Evolutionary conservation across 805 yeast species (phyloP), one percentile per base, ranked within the genome.

Genomic region (Candida coleopterorum): DNA sequence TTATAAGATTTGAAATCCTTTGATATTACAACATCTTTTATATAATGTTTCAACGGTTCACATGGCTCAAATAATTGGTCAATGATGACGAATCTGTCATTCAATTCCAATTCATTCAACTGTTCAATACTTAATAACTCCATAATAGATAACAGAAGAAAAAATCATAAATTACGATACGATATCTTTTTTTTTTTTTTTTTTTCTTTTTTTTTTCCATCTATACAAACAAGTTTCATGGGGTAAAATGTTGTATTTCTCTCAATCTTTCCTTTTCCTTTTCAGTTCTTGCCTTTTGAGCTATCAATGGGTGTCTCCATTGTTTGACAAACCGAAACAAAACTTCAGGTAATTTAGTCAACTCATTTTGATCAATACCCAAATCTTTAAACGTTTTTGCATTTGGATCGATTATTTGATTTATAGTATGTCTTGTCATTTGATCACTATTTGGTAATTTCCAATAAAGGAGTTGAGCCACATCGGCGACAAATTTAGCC

Each of bases 371-470:
- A 7, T 14, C 15, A 53, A 86, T 77, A 30, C 85, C 93, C 49
- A 85, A 72, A 53, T 85, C 93, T 23, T 62, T 64, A 58, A 81
- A 85, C 11, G 82, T 75, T 51, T 70, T 66, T 18, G 86, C 87
- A 11, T 56, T 53, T 21, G 74, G 70, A 52, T 79, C 84, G 42
- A 79, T 68, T 15, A 50, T 53, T 60, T 86, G 95, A 61, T 82
- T 70, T 41, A 82, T 70, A 50, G 74, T 70, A 60, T 79, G 78
- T 64, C 95, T 78, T 60, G 79, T 83, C 38, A 82, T 72, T 57
- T 79, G 80, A 59, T 86, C 95, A 18, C 85, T 75, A 51, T 79
- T 81, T 41, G 76, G 69, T 43, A 74, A 52, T 41, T 47, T 63
- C 73, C 73, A 72, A 54, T 66, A 70, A 16, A 59, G 42, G 34